Conservation (phyloP, 805 yeast species). For the Wickerhamomyces xylosicus region DNA sequence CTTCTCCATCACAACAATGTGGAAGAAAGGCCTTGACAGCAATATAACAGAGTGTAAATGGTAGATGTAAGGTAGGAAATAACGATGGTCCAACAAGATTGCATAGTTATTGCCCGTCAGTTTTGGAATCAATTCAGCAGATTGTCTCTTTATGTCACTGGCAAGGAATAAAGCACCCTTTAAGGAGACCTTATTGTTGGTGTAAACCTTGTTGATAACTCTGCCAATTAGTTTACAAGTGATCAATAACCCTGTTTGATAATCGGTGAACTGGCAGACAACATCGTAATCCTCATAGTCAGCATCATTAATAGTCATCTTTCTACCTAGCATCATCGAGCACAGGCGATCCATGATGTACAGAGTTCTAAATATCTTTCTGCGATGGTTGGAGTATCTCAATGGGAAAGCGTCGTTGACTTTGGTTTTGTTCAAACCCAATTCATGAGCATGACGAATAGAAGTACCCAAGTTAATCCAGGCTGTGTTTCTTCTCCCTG, state of each 20-base stretch:
- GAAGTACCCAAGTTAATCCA: slow-evolving; percentile 34
- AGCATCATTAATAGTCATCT: slow-evolving; percentile 24
- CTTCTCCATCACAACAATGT: slow-evolving; percentile 20
- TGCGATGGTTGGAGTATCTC: slow-evolving; percentile 14
- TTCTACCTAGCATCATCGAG: slow-evolving; percentile 27
- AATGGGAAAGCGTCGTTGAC: slow-evolving; percentile 27
- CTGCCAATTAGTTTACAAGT: slow-evolving; percentile 22
- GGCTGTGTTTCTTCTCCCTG: slow-evolving; percentile 29
- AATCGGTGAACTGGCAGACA: slow-evolving; percentile 12
- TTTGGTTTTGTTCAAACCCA: slow-evolving; percentile 29
- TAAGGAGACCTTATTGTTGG: slow-evolving; percentile 21
- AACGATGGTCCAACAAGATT: slow-evolving; percentile 13
- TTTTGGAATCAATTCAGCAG: slow-evolving; percentile 23
- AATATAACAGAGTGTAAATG: slow-evolving; percentile 28
- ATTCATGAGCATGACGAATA: slow-evolving; percentile 31
- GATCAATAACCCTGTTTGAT: slow-evolving; percentile 21
- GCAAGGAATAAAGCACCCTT: slow-evolving; percentile 25
- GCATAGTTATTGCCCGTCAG: slow-evolving; percentile 17
- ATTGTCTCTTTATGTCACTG: slow-evolving; percentile 25
- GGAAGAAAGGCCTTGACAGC: slow-evolving; percentile 32
- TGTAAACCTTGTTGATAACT: slow-evolving; percentile 24
- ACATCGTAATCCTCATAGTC: slow-evolving; percentile 29
- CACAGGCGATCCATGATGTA: slow-evolving; percentile 26
- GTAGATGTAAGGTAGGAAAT: slow-evolving; percentile 24
- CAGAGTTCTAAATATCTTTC: slow-evolving; percentile 25